Conservation (phyloP, 306 rosid species). For the Sophora flavescens region DNA sequence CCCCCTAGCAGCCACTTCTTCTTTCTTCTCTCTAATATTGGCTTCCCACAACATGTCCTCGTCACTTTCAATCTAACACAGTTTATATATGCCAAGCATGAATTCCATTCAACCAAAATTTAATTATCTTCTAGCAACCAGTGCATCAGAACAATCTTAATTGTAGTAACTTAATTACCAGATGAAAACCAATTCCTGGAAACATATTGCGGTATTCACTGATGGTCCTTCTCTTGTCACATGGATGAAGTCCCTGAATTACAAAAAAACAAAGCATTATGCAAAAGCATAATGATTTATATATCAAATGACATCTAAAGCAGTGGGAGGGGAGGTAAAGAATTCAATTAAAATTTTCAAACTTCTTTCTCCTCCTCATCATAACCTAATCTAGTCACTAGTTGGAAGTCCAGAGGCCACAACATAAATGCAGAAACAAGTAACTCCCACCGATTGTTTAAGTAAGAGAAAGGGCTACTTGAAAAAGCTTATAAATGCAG, state of each 20-base stretch:
- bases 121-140: conserved; percentile 22
- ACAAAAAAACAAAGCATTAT: conserved; percentile 25
- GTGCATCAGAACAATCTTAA: conserved; percentile 30
- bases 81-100: conserved; percentile 26
- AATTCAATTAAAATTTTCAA: conserved; percentile 2
- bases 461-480: conserved; percentile 24
- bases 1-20: conserved; percentile 78
- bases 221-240: conserved; percentile 84
- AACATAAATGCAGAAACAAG: conserved; percentile 25
- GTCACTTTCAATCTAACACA: conserved; percentile 65
- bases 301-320: not conserved
- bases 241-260: conserved; percentile 81
- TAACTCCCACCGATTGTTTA: conserved; percentile 5
- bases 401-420: not conserved
- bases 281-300: conserved; percentile 20
- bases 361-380: conserved; percentile 1
- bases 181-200: conserved; percentile 88
- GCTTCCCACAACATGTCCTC: conserved; percentile 79
- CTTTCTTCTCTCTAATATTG: conserved; percentile 70
- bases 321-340: conserved; percentile 18
- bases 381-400: conserved; percentile 10
- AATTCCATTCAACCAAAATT: conserved; percentile 32
- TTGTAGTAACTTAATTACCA: conserved; percentile 45
- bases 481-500: not conserved
- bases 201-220: conserved; percentile 73